Evolutionary conservation across 192 early-diverging fungal genomes (phyloP).

Genomic region (Paraglomus brasilianum): DNA sequence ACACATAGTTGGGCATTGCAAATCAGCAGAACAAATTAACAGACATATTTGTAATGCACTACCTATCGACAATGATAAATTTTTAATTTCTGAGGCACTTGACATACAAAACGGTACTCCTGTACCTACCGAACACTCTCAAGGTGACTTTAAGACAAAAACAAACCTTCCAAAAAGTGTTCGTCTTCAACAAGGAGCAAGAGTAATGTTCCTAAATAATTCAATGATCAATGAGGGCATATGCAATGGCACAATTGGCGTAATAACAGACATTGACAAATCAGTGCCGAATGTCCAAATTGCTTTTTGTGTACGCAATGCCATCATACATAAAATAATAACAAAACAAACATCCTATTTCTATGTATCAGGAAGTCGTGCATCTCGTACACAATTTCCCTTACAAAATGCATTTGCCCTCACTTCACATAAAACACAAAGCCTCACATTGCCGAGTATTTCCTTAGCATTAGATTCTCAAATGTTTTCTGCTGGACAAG

Average conservation of each 20-base stretch:
- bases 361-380: not conserved
- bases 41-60: not conserved
- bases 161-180: not conserved
- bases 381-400: not conserved
- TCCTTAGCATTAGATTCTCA: not conserved
- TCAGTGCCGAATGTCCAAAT: not conserved
- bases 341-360: no score
- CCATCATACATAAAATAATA: no score
- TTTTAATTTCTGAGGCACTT: not conserved
- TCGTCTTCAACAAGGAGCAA: not conserved
- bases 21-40: not conserved
- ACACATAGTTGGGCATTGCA: not conserved
- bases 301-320: not conserved
- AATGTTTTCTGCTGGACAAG: slow-evolving; percentile 4
- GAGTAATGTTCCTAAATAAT: slow-evolving; percentile 7
- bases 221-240: not conserved
- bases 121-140: not conserved
- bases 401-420: slow-evolving; percentile 1
- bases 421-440: not conserved
- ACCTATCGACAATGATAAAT: not conserved
- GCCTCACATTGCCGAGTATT: not conserved
- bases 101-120: not conserved
- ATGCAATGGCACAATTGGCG: not conserved
- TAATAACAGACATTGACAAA: slow-evolving; percentile 8
- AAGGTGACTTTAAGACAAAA: not conserved